Conservation (phyloP, 495 filamentous ascomycete genomes). For the Bombardia bombarda region DNA sequence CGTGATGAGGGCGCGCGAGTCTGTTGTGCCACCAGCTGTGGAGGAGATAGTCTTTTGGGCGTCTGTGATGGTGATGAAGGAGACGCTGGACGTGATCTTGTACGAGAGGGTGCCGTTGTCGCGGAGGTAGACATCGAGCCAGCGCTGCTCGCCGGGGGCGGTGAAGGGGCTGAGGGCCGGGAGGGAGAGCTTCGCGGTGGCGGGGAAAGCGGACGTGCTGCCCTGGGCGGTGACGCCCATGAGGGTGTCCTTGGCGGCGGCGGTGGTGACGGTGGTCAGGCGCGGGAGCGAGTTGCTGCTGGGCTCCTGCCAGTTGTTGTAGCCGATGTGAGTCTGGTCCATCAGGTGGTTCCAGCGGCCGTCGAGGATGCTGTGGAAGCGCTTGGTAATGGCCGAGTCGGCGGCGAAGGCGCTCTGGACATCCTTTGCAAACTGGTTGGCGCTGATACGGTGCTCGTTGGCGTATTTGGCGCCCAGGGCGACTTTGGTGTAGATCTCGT, state of each 20-base stretch:
- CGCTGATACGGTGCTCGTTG: conserved; percentile 16
- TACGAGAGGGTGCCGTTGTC: conserved; percentile 45
- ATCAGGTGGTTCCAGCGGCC: conserved; percentile 56
- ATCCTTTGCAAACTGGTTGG: conserved; percentile 42
- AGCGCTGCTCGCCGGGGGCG: conserved; percentile 31
- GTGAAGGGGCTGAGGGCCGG: conserved; percentile 46
- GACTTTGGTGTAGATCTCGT: conserved; percentile 26
- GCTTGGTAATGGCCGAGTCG: conserved; percentile 45
- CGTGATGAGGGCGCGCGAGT: conserved; percentile 41
- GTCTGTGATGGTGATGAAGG: conserved; percentile 44
- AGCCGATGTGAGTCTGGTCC: conserved; percentile 25
- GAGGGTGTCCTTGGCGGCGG: conserved; percentile 37
- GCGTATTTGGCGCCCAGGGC: conserved; percentile 15
- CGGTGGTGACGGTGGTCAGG: conserved; percentile 32
- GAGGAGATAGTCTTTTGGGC: not conserved
- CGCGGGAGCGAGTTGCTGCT: conserved; percentile 44
- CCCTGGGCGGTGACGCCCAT: conserved; percentile 51
- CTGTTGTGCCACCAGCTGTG: conserved; percentile 23
- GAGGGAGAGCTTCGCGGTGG: conserved; percentile 35
- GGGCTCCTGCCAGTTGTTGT: conserved; percentile 47
- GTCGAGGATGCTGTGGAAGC: conserved; percentile 46
- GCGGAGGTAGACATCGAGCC: conserved; percentile 51
- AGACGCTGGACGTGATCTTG: conserved; percentile 34
- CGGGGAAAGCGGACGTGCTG: conserved; percentile 41
- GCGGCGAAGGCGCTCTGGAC: conserved; percentile 45